Conservation (phyloP, 83 land plant genomes). For the Picea abies region DNA sequence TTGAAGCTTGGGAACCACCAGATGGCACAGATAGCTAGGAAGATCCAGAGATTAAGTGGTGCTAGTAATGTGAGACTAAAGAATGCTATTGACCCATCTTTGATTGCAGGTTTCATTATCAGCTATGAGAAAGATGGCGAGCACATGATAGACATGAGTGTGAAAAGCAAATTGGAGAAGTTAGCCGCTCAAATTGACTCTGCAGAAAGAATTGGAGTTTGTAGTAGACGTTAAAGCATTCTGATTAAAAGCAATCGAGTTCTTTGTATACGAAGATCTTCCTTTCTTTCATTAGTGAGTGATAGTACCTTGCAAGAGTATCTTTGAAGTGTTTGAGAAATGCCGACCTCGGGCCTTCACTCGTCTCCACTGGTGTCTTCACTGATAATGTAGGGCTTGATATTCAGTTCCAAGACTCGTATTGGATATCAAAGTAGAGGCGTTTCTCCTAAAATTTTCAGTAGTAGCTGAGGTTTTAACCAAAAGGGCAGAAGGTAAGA, state of each 20-base stretch:
- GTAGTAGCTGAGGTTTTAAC: no score
- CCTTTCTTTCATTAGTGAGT: background rate
- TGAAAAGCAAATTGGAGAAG: constrained; percentile 34
- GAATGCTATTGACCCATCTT: constrained; percentile 37
- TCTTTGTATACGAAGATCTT: background rate
- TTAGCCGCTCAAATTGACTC: constrained; percentile 33
- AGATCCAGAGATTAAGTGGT: constrained; percentile 42
- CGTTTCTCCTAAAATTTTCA: background rate
- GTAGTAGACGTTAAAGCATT: background rate
- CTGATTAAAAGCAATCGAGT: background rate
- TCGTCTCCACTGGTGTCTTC: no score
- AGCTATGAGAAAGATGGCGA: constrained; percentile 33
- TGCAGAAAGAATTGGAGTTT: background rate
- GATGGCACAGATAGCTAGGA: constrained; percentile 37
- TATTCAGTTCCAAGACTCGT: background rate
- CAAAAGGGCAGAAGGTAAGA: no score
- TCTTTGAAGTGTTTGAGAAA: background rate
- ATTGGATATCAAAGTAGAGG: background rate
- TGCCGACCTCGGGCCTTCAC: background rate
- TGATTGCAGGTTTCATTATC: constrained; percentile 51
- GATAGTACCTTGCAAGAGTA: background rate
- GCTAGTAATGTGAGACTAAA: constrained; percentile 29
- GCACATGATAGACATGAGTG: constrained; percentile 38
- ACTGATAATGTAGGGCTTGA: background rate
- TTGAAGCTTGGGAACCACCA: constrained; percentile 30